These are phyloP conservation scores for Petunia axillaris DNA, from an alignment of 257 asterid species.

Conservation along the genomic window DNA sequence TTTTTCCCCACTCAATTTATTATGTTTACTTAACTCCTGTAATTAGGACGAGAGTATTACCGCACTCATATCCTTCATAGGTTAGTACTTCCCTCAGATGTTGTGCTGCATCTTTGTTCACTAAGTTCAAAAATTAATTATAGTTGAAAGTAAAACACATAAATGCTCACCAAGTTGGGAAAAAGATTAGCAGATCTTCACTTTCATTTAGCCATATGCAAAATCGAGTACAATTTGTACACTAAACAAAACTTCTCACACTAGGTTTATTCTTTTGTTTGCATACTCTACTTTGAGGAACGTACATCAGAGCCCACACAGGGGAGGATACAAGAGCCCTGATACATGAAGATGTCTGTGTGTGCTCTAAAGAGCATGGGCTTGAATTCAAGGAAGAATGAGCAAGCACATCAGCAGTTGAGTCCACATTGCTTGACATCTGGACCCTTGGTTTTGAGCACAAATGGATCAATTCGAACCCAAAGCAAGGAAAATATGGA, in stretches of 20 bases:
- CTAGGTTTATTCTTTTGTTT: conserved; percentile 41
- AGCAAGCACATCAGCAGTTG: conserved; percentile 60
- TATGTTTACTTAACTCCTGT: neutral
- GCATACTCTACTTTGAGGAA: conserved; percentile 31
- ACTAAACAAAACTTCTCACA: conserved; percentile 37
- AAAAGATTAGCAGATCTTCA: neutral
- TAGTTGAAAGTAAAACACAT: conserved; percentile 7
- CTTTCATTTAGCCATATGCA: conserved; percentile 24
- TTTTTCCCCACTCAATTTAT: neutral
- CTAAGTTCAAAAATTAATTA: neutral
- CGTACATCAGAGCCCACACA: conserved; percentile 26
- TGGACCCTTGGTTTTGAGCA: conserved; percentile 81
- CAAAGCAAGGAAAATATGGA: conserved; percentile 87
- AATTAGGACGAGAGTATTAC: neutral
- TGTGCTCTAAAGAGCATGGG: conserved; percentile 12
- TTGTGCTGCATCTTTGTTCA: neutral
- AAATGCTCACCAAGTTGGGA: conserved; percentile 8
- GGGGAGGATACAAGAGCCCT: conserved; percentile 10
- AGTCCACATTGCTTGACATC: conserved; percentile 77
- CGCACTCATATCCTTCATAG: conserved; percentile 4
- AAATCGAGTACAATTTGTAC: conserved; percentile 30
- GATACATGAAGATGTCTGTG: conserved; percentile 32
- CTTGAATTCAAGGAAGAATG: conserved; percentile 23
- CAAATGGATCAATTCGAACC: conserved; percentile 85
- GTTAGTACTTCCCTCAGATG: neutral